Conservation (phyloP, 2,329 filamentous ascomycete species). For the Aspergillus hiratsukae region DNA sequence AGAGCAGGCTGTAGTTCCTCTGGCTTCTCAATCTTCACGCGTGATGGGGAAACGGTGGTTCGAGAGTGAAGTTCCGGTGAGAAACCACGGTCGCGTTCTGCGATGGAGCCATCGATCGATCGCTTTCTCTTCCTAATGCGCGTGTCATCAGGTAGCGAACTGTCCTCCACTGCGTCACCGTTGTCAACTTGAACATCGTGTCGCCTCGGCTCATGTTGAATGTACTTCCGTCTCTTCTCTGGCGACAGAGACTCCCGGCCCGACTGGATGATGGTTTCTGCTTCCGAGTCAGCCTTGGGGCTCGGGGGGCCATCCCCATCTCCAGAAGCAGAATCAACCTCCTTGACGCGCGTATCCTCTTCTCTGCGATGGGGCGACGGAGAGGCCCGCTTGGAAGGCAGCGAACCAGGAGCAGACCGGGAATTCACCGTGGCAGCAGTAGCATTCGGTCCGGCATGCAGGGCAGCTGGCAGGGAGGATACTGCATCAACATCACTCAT, state of each 20-base stretch:
- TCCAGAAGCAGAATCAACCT: conserved; percentile 21
- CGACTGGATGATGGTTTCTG: conserved; percentile 47
- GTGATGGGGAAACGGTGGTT: conserved; percentile 26
- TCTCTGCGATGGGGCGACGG: conserved; percentile 15
- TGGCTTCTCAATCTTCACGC: conserved; percentile 34
- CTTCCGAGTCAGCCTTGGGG: conserved; percentile 45
- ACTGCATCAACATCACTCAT: conserved; percentile 45
- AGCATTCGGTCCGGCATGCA: conserved; percentile 30
- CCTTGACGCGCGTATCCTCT: conserved; percentile 21
- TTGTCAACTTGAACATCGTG: conserved; percentile 22
- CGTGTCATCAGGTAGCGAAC: conserved; percentile 18
- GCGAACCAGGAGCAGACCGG: conserved; percentile 19
- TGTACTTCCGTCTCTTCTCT: conserved; percentile 42
- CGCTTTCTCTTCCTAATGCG: conserved; percentile 29
- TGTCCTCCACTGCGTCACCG: conserved; percentile 16
- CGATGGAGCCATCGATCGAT: conserved; percentile 23
- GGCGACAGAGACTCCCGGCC: conserved; percentile 43
- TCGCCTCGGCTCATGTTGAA: conserved; percentile 35
- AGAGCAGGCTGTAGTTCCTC: conserved; percentile 28
- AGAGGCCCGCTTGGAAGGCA: conserved; percentile 19
- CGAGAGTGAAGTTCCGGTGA: conserved; percentile 24
- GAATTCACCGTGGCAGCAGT: conserved; percentile 30
- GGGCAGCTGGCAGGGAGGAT: conserved; percentile 35
- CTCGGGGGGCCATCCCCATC: conserved; percentile 34
- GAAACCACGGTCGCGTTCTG: conserved; percentile 17